Base-by-base conservation (phyloP, 1,284 basidiomycete species). In the Grifola frondosa region DNA sequence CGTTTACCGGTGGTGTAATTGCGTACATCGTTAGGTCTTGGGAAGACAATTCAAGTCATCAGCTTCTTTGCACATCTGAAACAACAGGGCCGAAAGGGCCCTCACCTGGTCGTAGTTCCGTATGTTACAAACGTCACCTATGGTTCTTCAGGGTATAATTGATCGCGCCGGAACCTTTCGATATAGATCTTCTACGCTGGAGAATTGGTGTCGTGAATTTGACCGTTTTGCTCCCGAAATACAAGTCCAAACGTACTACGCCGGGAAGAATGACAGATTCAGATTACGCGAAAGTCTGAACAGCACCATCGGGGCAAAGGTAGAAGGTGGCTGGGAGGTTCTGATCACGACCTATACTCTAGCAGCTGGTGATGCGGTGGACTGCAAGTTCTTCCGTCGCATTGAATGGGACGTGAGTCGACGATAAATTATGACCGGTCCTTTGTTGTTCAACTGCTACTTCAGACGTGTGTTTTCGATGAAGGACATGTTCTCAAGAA, bases 181-280 rank as follows among this genome's bases (percentile, higher is more conserved):
- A 33, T 42, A 16, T 52, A 92, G 89, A 12, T 94, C 95, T 1
- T 99, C 96, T 3, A 98, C 95, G 0, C 71, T 99, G 17, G 97
- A 99, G 66, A 99, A 99, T 61, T 99, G 97, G 97, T 88, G 90
- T 62, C 81, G 97, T 51, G 97, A 99, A 66, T 97, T 99, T 61
- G 79, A 83, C 28, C 83, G 84, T 32, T 99, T 99, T 58, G 91
- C 90, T 2, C 93, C 94, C 0, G 75, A 74, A 5, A 85, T 99
- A 62, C 73, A 80, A n/a, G 82, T 97, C 10, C 82, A 89, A 60
- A 89, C 91, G 12, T 99, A 99, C 65, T 99, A 98, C 57, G 97
- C 92, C 7, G 79, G 81, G 25, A 96, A 97, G 69, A 83, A 86
- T 19, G 94, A 98, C 39, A 84, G 97, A n/a, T 73, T 79, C 4